Conservation (phyloP, 164 flowering plant species). For the Nymphaea thermarum region DNA sequence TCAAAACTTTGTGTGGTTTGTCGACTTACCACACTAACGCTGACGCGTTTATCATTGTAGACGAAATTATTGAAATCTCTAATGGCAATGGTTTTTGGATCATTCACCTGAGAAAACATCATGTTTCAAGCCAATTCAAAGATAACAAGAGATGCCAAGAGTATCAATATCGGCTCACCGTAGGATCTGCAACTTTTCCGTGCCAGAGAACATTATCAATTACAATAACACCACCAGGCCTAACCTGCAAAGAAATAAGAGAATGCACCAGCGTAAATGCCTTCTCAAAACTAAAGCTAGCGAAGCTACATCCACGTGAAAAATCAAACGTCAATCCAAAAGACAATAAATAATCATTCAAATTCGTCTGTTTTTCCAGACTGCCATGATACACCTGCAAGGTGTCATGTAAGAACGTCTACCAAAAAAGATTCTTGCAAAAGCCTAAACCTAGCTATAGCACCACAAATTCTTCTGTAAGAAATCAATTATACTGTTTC, state of each 20-base stretch:
- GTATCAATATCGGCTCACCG: constrained; percentile 26
- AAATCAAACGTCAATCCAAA: no score
- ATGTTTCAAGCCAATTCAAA: neutral
- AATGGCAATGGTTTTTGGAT: constrained; percentile 55
- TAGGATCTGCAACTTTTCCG: constrained; percentile 84
- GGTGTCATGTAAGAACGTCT: no score
- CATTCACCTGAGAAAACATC: constrained; percentile 47
- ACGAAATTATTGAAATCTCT: constrained; percentile 52
- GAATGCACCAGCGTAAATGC: neutral
- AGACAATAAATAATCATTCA: no score
- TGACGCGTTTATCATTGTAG: constrained; percentile 64
- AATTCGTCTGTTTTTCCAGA: no score
- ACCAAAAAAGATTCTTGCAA: no score
- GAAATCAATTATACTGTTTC: no score
- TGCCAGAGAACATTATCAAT: constrained; percentile 95
- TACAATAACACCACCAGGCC: constrained; percentile 79
- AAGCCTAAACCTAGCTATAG: no score
- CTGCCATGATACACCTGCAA: no score
- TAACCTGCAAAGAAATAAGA: constrained; percentile 36
- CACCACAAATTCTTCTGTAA: no score
- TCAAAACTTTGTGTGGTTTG: neutral
- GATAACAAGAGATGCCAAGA: neutral
- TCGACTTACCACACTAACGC: constrained; percentile 70
- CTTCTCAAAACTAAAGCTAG: neutral
- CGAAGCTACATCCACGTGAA: no score